A percentile compares a stretch with the other conserved stretches of the same genome.
These are phyloP conservation scores for Pyrrhoderma noxium DNA, from an alignment of 1,284 basidiomycete genomes.

Conservation along the genomic window DNA sequence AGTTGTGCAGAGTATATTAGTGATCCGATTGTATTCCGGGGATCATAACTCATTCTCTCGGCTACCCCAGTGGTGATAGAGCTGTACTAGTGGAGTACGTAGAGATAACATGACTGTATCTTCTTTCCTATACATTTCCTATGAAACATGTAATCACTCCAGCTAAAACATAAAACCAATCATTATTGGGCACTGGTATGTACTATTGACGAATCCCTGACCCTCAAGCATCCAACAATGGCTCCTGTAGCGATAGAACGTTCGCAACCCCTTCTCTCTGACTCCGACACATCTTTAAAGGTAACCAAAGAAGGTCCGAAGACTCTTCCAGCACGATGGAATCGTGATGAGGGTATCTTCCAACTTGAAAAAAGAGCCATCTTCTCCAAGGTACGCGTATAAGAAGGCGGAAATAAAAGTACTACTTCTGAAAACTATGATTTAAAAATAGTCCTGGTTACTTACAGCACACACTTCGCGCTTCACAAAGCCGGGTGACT, in stretches of 20 bases:
- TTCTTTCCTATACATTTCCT: too few species aligned
- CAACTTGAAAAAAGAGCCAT: slow-evolving; percentile 25
- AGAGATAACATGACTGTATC: too few species aligned
- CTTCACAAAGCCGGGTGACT: slow-evolving; percentile 23
- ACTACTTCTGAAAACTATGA: neutral
- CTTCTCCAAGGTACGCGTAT: slow-evolving; percentile 20
- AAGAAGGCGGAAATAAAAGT: neutral
- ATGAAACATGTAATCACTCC: too few species aligned
- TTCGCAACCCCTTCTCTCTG: neutral
- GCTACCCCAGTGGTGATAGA: too few species aligned
- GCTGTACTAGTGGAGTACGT: too few species aligned
- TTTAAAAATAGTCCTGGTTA: slow-evolving; percentile 18
- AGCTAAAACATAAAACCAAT: neutral
- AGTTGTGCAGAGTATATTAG: too few species aligned
- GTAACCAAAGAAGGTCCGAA: slow-evolving; percentile 1
- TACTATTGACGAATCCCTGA: neutral
- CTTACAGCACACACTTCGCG: slow-evolving; percentile 21
- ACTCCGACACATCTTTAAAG: neutral
- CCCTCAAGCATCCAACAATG: neutral
- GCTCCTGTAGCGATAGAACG: slow-evolving; percentile 8
- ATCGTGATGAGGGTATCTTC: slow-evolving; percentile 15
- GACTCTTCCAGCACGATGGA: slow-evolving; percentile 17
- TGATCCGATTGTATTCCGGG: too few species aligned
- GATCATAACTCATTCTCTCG: too few species aligned
- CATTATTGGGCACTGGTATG: neutral